A percentile compares a stretch with the other conserved stretches of the same genome.
Conservation (phyloP, 2,329 filamentous ascomycete species). For the Diaporthe vaccinii region DNA sequence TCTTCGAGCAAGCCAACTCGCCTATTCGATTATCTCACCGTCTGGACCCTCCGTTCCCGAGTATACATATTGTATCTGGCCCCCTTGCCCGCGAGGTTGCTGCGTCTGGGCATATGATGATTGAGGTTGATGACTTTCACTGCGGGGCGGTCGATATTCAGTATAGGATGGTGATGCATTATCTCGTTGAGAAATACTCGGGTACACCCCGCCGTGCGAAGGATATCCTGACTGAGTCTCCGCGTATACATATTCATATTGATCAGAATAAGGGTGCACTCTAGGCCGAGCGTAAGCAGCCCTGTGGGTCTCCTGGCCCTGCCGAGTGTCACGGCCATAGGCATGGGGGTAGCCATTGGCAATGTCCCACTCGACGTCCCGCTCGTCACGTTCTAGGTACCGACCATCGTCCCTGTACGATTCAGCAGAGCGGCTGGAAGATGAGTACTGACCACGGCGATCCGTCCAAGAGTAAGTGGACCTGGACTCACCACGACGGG, state of each 20-base stretch:
- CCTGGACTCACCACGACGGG: background rate
- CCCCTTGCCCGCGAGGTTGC: background rate
- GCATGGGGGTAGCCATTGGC: background rate
- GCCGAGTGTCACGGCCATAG: background rate
- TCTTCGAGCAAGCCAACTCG: too few relatives aligned
- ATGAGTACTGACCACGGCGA: background rate
- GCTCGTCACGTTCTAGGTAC: background rate
- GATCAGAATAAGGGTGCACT: background rate
- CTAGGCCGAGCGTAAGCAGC: background rate
- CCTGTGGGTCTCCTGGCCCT: background rate
- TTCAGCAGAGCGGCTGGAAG: background rate
- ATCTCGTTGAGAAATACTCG: background rate
- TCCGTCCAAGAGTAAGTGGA: too few relatives aligned
- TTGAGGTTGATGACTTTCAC: background rate
- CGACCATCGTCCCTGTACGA: background rate
- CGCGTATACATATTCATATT: background rate
- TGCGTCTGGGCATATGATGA: background rate
- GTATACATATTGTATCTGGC: background rate
- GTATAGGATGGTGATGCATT: background rate
- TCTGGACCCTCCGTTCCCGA: background rate
- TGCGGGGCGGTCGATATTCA: background rate
- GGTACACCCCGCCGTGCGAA: background rate
- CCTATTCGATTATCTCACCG: conserved; percentile 8
- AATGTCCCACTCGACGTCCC: background rate
- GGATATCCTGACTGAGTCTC: background rate